A percentile compares a stretch with the other conserved stretches of the same genome.
Evolutionary conservation across 129 eudicot genomes (phyloP).

Genomic region (Artemisia argyi): DNA sequence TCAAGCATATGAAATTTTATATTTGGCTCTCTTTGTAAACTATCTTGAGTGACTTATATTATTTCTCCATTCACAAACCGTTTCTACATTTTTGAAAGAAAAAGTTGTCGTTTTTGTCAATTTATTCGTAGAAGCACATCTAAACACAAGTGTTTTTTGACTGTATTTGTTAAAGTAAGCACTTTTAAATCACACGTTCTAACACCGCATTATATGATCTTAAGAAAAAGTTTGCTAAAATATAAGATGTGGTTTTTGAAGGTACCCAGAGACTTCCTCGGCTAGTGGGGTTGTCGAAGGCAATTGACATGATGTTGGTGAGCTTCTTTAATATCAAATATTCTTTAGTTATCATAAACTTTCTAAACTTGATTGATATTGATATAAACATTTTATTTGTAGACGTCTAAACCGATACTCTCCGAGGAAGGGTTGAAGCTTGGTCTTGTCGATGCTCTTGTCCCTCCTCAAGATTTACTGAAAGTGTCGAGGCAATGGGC

Average conservation of each 20-base stretch:
- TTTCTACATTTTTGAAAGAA: too few species aligned
- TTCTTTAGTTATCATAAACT: slow-evolving; percentile 4
- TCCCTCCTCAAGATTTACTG: slow-evolving; percentile 66
- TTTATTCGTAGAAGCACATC: too few species aligned
- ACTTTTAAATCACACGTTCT: too few species aligned
- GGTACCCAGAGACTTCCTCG: slow-evolving; percentile 99
- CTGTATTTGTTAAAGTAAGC: too few species aligned
- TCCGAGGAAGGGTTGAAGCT: slow-evolving; percentile 87
- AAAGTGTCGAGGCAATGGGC: slow-evolving; percentile 83
- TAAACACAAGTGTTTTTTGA: too few species aligned
- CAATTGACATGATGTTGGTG: slow-evolving; percentile 92
- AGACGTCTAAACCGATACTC: slow-evolving; percentile 73
- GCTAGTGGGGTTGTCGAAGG: slow-evolving; percentile 84
- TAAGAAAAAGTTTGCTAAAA: background rate
- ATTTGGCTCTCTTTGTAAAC: too few species aligned
- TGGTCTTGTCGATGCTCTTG: slow-evolving; percentile 84
- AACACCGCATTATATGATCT: background rate
- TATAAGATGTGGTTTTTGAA: slow-evolving; percentile 21
- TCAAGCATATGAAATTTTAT: too few species aligned
- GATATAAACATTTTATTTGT: slow-evolving; percentile 18
- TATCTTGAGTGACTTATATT: too few species aligned
- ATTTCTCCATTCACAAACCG: too few species aligned
- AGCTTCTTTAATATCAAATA: slow-evolving; percentile 17
- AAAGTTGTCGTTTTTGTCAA: too few species aligned
- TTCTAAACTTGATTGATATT: slow-evolving; percentile 6